phyloP scores from a whole-genome alignment of 2,329 filamentous ascomycete genomes.

The Fusarium subglutinans region DNA sequence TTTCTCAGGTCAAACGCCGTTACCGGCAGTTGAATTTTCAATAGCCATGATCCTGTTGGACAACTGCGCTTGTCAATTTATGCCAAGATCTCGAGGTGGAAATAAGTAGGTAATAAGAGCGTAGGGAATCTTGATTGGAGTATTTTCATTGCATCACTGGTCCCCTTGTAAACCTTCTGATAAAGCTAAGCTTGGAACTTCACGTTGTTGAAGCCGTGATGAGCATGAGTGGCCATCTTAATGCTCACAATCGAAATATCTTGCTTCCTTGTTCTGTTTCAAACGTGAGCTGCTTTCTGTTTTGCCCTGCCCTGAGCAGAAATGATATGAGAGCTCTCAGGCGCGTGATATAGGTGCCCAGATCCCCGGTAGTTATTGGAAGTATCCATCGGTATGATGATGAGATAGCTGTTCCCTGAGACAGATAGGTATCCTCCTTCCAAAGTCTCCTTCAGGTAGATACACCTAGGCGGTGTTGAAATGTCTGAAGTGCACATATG shows the following conservation, averaged over 20 bases:
- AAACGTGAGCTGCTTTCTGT: background rate
- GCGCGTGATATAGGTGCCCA: background rate
- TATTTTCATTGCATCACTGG: background rate
- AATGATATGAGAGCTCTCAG: background rate
- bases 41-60: slow-evolving; percentile 29
- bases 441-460: background rate
- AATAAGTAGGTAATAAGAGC: background rate
- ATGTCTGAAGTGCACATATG: background rate
- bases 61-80: background rate
- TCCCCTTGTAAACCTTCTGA: too few species aligned
- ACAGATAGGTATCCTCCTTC: background rate
- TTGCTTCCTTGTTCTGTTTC: background rate
- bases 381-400: too few species aligned
- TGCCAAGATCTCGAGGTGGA: background rate
- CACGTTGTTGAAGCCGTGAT: background rate
- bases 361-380: background rate
- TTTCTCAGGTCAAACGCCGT: background rate
- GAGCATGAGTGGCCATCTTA: background rate
- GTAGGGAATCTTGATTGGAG: background rate
- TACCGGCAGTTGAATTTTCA: slow-evolving; percentile 34
- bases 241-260: background rate
- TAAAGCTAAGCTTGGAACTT: background rate
- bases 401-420: background rate
- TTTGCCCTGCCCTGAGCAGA: background rate
- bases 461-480: background rate